A percentile compares a stretch with the other conserved stretches of the same genome.
Evolutionary conservation across 1,284 basidiomycete genomes (phyloP).

Genomic region (Pyrrhoderma noxium): DNA sequence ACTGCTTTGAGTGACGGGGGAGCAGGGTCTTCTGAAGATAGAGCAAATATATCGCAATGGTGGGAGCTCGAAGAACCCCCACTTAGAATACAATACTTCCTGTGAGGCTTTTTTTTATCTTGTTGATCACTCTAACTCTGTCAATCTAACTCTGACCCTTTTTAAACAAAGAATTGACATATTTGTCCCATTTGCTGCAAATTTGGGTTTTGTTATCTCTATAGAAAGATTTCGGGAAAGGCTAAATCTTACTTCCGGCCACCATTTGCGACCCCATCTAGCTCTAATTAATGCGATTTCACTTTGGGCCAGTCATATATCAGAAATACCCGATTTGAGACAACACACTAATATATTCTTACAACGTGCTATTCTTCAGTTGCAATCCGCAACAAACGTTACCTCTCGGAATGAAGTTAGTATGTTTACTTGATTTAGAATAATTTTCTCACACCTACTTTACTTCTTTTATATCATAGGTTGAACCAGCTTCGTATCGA

Average conservation of each 20-base stretch:
- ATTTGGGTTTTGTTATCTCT: conserved; percentile 30
- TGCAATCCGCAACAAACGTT: conserved; percentile 29
- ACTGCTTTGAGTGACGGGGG: neutral
- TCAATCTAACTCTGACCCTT: neutral
- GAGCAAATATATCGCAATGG: conserved; percentile 11
- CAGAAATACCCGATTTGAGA: conserved; percentile 22
- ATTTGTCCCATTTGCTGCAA: conserved; percentile 22
- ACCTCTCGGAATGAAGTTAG: conserved; percentile 32
- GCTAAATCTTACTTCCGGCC: conserved; percentile 24
- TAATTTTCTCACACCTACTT: neutral
- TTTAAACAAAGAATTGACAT: conserved; percentile 16
- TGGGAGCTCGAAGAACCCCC: conserved; percentile 21
- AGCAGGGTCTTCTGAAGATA: neutral
- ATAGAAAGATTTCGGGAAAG: conserved; percentile 24
- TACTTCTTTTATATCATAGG: neutral
- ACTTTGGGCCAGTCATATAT: conserved; percentile 42
- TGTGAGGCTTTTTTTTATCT: conserved; percentile 17
- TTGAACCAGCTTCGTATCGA: neutral
- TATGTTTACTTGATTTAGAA: neutral
- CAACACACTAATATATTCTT: conserved; percentile 34
- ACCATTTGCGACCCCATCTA: conserved; percentile 38
- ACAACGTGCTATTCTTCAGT: conserved; percentile 36
- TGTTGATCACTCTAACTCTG: neutral
- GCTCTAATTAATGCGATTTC: conserved; percentile 42
- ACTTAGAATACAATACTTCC: conserved; percentile 14